Evolutionary conservation across 345 rosid species (phyloP).

Genomic region (Gossypium thurberi): DNA sequence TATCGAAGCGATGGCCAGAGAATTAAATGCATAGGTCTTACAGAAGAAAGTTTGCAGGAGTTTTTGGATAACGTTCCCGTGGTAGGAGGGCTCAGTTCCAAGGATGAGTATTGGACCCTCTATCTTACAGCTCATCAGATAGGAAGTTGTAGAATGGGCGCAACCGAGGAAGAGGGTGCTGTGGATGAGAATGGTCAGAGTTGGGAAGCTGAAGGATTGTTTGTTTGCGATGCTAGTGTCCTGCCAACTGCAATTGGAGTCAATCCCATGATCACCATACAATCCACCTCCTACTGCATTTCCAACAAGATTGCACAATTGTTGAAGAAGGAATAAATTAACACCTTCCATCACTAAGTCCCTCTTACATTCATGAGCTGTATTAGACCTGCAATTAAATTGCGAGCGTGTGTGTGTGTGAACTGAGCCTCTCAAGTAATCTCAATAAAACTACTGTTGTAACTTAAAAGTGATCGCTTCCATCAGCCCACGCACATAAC

Average conservation of each 20-base stretch:
- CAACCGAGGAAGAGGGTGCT: conserved; percentile 43
- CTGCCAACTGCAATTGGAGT: conserved; percentile 29
- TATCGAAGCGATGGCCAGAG: conserved; percentile 61
- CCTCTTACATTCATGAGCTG: background rate
- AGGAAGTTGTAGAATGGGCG: conserved; percentile 77
- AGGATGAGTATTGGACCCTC: conserved; percentile 37
- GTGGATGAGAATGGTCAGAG: conserved; percentile 53
- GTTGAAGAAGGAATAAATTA: background rate
- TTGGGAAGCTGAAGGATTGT: conserved; percentile 49
- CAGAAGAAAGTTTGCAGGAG: conserved; percentile 33
- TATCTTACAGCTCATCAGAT: conserved; percentile 62
- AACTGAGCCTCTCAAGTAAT: background rate
- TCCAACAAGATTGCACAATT: conserved; percentile 32
- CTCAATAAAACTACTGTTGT: background rate
- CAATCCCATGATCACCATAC: conserved; percentile 53
- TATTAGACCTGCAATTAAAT: background rate
- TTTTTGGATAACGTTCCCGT: conserved; percentile 36
- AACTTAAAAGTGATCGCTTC: background rate
- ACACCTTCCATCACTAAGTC: background rate
- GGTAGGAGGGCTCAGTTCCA: conserved; percentile 36
- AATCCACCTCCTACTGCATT: conserved; percentile 46
- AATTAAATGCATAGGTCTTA: conserved; percentile 38
- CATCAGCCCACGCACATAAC: background rate
- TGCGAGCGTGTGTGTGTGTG: background rate
- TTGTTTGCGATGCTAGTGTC: conserved; percentile 43